Evolutionary conservation across 225 moss, liverwort and hornwort genomes (phyloP), one percentile per base, ranked within the genome.

Genomic region (Pseudoscleropodium purum): DNA sequence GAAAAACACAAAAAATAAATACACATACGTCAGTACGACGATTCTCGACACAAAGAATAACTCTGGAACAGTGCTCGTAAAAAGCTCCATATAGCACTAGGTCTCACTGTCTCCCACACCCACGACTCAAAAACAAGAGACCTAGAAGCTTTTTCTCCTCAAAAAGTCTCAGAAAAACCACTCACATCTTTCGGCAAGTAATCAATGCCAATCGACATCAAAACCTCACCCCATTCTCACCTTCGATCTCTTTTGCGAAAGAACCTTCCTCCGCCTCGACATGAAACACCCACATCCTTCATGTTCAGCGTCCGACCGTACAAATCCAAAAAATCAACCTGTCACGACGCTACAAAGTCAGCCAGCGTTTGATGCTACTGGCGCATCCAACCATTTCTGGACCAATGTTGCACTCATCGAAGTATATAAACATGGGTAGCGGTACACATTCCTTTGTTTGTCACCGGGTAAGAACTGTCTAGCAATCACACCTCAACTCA

Each of bases 281-380:
- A 99, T 69, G 99, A 99, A 77, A 99, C 94, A 63, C 99, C 99
- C 54, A 99, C 97, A 89, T 99, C 99, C 80, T 90, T 96, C 91
- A 96, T 95, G 84, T 97, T 97, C 73, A 99, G 94, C 79, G 93
- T 92, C 87, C 97, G 96, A 84, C 99, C 99, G 89, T 97, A 99
- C 81, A 99, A 93, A 74, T 99, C 97, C 90, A 99, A 94, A 90
- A 99, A 99, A 86, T 99, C 99, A 75, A 97, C 97, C 99, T 99
- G 96, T 78, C 84, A 83, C 49, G 57, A 66, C 77, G 83, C 69
- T 52, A 81, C 68, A 73, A 67, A 45, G 82, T 93, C 91, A 91
- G 67, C 57, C 75, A 52, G 10, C 69, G 69, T 62, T 69, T 62
- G 79, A 57, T 60, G 27, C 49, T 76, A 75, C 63, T 51, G 18